Evolutionary conservation across 2,329 filamentous ascomycete genomes (phyloP).

Genomic region (Capronia epimyces): DNA sequence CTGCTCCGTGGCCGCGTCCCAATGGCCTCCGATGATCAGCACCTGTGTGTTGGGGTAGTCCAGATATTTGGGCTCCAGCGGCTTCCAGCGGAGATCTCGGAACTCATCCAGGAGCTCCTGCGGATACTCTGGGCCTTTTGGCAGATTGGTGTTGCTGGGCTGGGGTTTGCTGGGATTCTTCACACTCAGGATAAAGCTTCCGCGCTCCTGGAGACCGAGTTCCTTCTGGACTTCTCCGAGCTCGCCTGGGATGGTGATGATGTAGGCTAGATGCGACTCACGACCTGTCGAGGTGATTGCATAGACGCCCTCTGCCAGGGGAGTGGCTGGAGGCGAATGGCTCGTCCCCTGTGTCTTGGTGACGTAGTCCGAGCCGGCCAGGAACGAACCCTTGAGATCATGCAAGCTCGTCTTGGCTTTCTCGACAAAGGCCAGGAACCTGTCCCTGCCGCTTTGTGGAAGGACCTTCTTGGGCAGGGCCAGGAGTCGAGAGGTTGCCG

Average conservation of each 20-base stretch:
- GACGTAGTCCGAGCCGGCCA: constrained; percentile 61
- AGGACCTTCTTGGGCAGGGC: constrained; percentile 80
- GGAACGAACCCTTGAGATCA: constrained; percentile 66
- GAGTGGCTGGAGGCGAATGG: constrained; percentile 62
- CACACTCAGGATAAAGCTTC: constrained; percentile 71
- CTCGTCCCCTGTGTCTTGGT: constrained; percentile 70
- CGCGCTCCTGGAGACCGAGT: constrained; percentile 64
- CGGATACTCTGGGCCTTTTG: constrained; percentile 63
- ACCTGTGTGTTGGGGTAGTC: constrained; percentile 71
- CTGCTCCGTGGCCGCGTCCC: constrained; percentile 51
- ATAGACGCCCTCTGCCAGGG: constrained; percentile 81
- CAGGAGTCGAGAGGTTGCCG: constrained; percentile 63
- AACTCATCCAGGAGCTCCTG: constrained; percentile 70
- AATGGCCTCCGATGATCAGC: constrained; percentile 63
- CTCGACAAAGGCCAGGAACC: constrained; percentile 78
- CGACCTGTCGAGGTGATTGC: constrained; percentile 67
- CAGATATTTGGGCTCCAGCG: constrained; percentile 66
- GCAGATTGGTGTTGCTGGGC: constrained; percentile 59
- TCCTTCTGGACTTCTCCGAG: constrained; percentile 68
- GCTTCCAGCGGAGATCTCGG: constrained; percentile 65
- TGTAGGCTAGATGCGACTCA: constrained; percentile 72
- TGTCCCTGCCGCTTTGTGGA: constrained; percentile 61
- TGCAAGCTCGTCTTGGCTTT: constrained; percentile 62
- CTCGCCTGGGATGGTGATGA: constrained; percentile 66
- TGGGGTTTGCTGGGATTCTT: constrained; percentile 71